Base-by-base conservation (phyloP, 768 basidiomycete genomes). In the Hygrocybe coccinea region DNA sequence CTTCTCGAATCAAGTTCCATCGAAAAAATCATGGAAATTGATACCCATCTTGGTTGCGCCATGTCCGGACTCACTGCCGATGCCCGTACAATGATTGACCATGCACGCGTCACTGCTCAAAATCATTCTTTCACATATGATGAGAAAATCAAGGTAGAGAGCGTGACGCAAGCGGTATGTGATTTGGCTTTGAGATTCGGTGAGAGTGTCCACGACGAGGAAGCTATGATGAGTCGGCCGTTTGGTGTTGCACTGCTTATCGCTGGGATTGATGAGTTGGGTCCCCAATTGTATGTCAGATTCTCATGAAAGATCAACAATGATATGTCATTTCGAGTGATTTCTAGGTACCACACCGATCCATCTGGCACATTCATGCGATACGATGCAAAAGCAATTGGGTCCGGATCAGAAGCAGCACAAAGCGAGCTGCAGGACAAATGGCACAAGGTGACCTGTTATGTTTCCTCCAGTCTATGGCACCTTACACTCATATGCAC, bases 1-100 rank as follows among this genome's bases (percentile, higher is more conserved):
- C 82, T 99, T 47, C 84, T 98, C 65, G 97, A 97, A 75, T 85
- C 93, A 38, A 88, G 83, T 59, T 95, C 94, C 54, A 94, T 99
- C 67, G 95, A 99, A 71, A 98, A 98, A 79, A 98, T 98, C 69
- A 97, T 99, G 95, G 97, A 99, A 76, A 98, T 99, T 65, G 97
- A 98, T 75, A 61, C 71, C 11, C 97, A 99, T 75, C 84, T 99
- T 57, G 97, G 94, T 9, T 97, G 95, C 63, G 97, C 97, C 56
- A 97, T 98, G 95, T 95, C 92, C 45, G 90, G 90, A 33, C 81
- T 99, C 59, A 97, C 93, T 54, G 95, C 97, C 54, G 97, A 99
- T 74, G 95, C 97, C 44, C 85, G 97, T 59, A 99, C 97, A 47
- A 99, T 99, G 91, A 91, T 99, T 71, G 97, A 99, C 81, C 97